These are phyloP conservation scores for Westerdykella aurantiaca DNA, from an alignment of 2,329 filamentous ascomycete species.

Conservation along the genomic window DNA sequence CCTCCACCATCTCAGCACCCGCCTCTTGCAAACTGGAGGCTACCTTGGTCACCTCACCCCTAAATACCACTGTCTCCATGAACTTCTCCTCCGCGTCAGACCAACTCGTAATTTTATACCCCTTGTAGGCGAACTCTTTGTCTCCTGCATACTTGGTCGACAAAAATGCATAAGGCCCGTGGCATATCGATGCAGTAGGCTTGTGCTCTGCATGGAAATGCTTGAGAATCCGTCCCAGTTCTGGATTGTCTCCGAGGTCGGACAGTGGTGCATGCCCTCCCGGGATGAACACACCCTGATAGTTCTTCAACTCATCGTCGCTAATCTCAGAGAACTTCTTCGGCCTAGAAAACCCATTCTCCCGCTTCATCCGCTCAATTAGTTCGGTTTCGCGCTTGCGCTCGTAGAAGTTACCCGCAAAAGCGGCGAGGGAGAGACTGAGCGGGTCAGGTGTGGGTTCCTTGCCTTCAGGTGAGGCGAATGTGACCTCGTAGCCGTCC, in stretches of 20 bases:
- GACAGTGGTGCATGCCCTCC: conserved; percentile 43
- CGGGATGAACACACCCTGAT: conserved; percentile 42
- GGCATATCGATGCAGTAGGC: conserved; percentile 44
- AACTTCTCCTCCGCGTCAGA: conserved; percentile 43
- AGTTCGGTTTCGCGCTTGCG: conserved; percentile 38
- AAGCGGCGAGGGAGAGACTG: conserved; percentile 39
- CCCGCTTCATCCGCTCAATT: conserved; percentile 42
- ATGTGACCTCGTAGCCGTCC: conserved; percentile 40
- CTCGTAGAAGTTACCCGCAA: conserved; percentile 45
- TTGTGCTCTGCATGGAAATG: conserved; percentile 40
- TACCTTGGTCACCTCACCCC: conserved; percentile 42
- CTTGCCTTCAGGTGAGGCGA: conserved; percentile 42
- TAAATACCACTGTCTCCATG: conserved; percentile 41
- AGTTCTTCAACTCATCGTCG: conserved; percentile 38
- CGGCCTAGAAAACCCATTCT: conserved; percentile 40
- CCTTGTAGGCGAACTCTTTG: conserved; percentile 41
- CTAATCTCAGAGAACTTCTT: conserved; percentile 36
- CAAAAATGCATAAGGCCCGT: conserved; percentile 44
- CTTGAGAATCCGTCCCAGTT: conserved; percentile 40
- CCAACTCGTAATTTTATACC: conserved; percentile 44
- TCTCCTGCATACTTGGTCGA: conserved; percentile 36
- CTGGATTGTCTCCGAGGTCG: conserved; percentile 39
- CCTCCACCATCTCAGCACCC: conserved; percentile 44
- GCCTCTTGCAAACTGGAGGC: conserved; percentile 36
- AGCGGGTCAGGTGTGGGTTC: conserved; percentile 41